Evolutionary conservation across 352 stramenopile genomes (phyloP), one percentile per base, ranked within the genome.

Genomic region (Phytophthora sansomeana): DNA sequence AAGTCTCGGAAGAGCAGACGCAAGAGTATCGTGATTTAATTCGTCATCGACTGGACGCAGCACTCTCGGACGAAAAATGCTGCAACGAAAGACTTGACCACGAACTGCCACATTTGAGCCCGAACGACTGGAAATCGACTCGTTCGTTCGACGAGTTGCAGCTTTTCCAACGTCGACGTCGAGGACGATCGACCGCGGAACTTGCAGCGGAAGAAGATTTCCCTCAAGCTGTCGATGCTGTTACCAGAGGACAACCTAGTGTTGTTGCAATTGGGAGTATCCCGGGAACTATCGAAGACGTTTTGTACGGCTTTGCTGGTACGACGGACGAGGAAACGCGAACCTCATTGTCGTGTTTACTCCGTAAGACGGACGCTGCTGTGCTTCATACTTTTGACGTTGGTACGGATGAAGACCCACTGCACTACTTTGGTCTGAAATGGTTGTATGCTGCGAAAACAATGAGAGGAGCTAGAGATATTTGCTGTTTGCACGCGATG

Each of bases 371-470:
- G 38, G 69, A 81, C 66, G 63, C 58, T 60, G 59, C 58, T 3
- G 50, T 78, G 28, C 62, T 78, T 19, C 48, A 52, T 44, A 72
- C 41, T 32, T 63, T 78, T 7, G 69, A 78, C 42, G 39, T 59
- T 3, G 66, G 30, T 14, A 67, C 54, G 1, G 6, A 26, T 7
- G 35, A 61, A 1, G 63, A 80, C 39, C 72, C 72, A 33, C 64
- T 80, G 42, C 64, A 64, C 19, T 78, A 71, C 52, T 52, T 80
- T n/a, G 68, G 67, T 29, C 43, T 83, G 36, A 78, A 83, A 61
- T 83, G 72, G 67, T 36, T 77, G 38, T 53, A 72, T 28, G 69
- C 52, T 21, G 35, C 30, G 5, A 49, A 32, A 43, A 38, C 49
- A 13, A 43, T 56, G 17, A 16, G 50, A 14, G 11, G 51, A 9